Percentiles rank a stretch among this genome's conserved stretches.
Evolutionary conservation across 306 rosid genomes (phyloP).

Genomic region (Leucaena leucocephala): DNA sequence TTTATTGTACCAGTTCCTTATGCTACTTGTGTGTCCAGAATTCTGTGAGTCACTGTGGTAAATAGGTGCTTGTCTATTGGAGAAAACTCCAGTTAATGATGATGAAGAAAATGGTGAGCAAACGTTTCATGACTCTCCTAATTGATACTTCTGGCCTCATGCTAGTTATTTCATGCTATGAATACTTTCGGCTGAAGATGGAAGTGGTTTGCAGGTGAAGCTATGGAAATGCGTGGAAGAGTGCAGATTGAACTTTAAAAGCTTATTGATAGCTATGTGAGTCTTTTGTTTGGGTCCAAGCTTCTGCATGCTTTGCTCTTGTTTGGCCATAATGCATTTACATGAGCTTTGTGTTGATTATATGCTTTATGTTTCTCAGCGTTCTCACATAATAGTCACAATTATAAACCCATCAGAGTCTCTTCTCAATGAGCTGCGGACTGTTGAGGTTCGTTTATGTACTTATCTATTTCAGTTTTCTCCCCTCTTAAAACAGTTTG

Average conservation of each 20-base stretch:
- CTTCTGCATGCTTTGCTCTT: constrained; percentile 28
- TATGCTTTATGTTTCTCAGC: constrained; percentile 57
- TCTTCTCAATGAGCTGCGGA: constrained; percentile 89
- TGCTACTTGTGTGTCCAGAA: constrained; percentile 54
- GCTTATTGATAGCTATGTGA: constrained; percentile 80
- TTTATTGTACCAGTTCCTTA: background rate
- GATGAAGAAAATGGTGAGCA: constrained; percentile 61
- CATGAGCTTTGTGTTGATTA: constrained; percentile 35
- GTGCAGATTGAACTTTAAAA: constrained; percentile 85
- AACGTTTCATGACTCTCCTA: constrained; percentile 34
- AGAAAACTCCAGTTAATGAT: constrained; percentile 59
- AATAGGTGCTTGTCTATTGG: constrained; percentile 79
- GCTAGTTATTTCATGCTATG: constrained; percentile 33
- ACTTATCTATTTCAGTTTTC: constrained; percentile 14
- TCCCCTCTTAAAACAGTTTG: background rate
- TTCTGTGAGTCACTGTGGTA: constrained; percentile 81
- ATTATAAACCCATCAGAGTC: constrained; percentile 89
- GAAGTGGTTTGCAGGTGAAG: constrained; percentile 59
- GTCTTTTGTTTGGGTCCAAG: constrained; percentile 43
- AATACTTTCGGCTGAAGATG: constrained; percentile 39
- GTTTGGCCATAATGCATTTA: constrained; percentile 12
- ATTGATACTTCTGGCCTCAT: constrained; percentile 27
- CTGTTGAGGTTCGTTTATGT: constrained; percentile 75
- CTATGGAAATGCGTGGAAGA: constrained; percentile 69
- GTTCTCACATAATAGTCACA: constrained; percentile 67